These are phyloP conservation scores for Hypoxylon sp. DNA, from an alignment of 2,329 filamentous ascomycete species.

Conservation along the genomic window DNA sequence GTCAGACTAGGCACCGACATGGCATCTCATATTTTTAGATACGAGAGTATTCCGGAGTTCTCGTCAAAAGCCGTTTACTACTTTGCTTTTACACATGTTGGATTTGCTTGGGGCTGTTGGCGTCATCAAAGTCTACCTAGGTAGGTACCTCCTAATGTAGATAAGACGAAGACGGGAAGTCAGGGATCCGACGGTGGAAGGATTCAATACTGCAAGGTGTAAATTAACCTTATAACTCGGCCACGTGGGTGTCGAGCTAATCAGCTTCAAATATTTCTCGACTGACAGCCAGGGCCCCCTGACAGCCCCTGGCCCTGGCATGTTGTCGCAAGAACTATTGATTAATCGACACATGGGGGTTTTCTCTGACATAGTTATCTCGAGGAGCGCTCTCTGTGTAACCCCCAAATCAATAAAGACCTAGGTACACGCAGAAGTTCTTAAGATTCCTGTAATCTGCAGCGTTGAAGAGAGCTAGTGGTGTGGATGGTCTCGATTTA, in stretches of 20 bases:
- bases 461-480: not conserved
- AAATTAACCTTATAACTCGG: slow-evolving; percentile 42
- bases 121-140: not conserved
- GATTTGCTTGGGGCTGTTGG: slow-evolving; percentile 16
- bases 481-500: not conserved
- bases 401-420: slow-evolving; percentile 18
- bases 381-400: not conserved
- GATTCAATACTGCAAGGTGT: slow-evolving; percentile 35
- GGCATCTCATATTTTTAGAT: slow-evolving; percentile 39
- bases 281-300: slow-evolving; percentile 16
- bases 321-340: slow-evolving; percentile 3
- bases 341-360: slow-evolving; percentile 21
- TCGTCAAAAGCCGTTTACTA: slow-evolving; percentile 7
- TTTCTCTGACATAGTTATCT: slow-evolving; percentile 11
- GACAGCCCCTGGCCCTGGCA: slow-evolving; percentile 3
- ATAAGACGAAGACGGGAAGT: slow-evolving; percentile 7
- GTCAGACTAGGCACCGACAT: slow-evolving; percentile 13
- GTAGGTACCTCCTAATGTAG: too few relatives aligned
- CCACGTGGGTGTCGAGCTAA: slow-evolving; percentile 43
- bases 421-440: slow-evolving; percentile 5
- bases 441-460: slow-evolving; percentile 25
- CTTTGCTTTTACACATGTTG: not conserved
- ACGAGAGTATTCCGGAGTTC: slow-evolving; percentile 8
- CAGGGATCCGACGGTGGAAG: slow-evolving; percentile 20
- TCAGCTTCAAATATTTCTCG: slow-evolving; percentile 25